These are phyloP conservation scores for Miscanthus lutarioriparius DNA, from an alignment of 176 grass and related monocot species.

Conservation along the genomic window DNA sequence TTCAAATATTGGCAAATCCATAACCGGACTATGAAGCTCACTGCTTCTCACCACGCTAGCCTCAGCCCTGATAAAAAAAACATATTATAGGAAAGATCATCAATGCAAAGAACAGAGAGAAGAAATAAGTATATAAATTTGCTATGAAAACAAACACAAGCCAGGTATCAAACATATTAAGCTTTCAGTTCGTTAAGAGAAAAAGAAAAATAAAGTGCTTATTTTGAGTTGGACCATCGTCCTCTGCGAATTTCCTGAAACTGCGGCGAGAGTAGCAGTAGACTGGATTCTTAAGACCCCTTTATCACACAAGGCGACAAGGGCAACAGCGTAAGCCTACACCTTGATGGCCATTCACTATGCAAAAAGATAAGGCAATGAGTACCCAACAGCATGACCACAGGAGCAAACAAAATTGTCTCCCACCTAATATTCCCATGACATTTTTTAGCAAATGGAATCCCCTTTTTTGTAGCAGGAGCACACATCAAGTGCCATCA, in stretches of 20 bases:
- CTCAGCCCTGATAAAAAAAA: too few relatives aligned
- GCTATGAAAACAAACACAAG: too few relatives aligned
- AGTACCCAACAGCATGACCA: neutral
- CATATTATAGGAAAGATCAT: too few relatives aligned
- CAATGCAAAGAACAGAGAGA: too few relatives aligned
- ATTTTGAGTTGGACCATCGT: too few relatives aligned
- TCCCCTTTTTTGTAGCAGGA: neutral
- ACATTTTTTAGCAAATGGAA: neutral
- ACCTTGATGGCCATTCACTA: neutral
- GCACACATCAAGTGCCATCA: neutral
- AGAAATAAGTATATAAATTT: too few relatives aligned
- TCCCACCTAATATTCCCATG: slow-evolving; percentile 6
- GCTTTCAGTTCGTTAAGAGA: too few relatives aligned
- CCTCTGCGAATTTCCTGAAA: neutral
- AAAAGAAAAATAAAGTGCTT: too few relatives aligned
- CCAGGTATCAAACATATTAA: too few relatives aligned
- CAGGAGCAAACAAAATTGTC: neutral
- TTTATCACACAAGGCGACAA: slow-evolving; percentile 16
- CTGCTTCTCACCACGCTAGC: too few relatives aligned
- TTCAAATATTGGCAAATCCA: too few relatives aligned
- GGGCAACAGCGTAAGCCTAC: neutral
- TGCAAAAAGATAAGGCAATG: neutral
- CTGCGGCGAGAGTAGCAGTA: neutral
- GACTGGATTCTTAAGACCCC: neutral
- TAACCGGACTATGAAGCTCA: too few relatives aligned